A percentile compares a stretch with the other conserved stretches of the same genome.
These are phyloP conservation scores for Nothopassalora personata DNA, from an alignment of 2,329 filamentous ascomycete species.

Conservation along the genomic window DNA sequence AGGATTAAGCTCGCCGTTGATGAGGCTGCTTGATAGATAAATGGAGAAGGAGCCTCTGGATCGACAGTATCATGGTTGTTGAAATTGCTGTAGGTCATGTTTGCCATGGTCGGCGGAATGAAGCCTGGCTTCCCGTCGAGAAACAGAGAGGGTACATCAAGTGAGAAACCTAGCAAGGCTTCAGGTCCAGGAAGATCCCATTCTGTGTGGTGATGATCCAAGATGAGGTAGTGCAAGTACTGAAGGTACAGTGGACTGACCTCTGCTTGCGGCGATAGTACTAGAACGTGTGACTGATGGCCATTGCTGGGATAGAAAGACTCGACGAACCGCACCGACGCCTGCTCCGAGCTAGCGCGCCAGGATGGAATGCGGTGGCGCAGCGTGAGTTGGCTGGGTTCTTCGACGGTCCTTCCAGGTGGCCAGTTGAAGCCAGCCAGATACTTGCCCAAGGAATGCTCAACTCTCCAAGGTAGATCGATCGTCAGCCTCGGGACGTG, in stretches of 20 bases:
- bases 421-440: slow-evolving; percentile 66
- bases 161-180: slow-evolving; percentile 69
- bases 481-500: slow-evolving; percentile 71
- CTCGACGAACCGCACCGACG: slow-evolving; percentile 71
- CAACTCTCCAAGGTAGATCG: slow-evolving; percentile 69
- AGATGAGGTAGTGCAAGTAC: slow-evolving; percentile 70
- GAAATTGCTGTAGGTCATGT: slow-evolving; percentile 33
- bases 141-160: slow-evolving; percentile 64
- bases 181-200: slow-evolving; percentile 42
- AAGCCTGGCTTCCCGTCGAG: slow-evolving; percentile 59
- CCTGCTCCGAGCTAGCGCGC: slow-evolving; percentile 60
- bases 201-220: slow-evolving; percentile 72
- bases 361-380: slow-evolving; percentile 65
- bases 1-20: slow-evolving; percentile 78
- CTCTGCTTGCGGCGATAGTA: slow-evolving; percentile 76
- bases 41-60: slow-evolving; percentile 48
- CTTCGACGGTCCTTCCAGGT: slow-evolving; percentile 45
- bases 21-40: slow-evolving; percentile 80
- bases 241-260: slow-evolving; percentile 78
- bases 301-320: slow-evolving; percentile 74
- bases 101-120: slow-evolving; percentile 37
- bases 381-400: slow-evolving; percentile 54
- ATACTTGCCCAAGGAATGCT: slow-evolving; percentile 58
- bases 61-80: slow-evolving; percentile 17
- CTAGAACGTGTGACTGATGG: slow-evolving; percentile 66